Base-by-base conservation (phyloP, 768 basidiomycete species). In the Hemileccinum rubropunctum region DNA sequence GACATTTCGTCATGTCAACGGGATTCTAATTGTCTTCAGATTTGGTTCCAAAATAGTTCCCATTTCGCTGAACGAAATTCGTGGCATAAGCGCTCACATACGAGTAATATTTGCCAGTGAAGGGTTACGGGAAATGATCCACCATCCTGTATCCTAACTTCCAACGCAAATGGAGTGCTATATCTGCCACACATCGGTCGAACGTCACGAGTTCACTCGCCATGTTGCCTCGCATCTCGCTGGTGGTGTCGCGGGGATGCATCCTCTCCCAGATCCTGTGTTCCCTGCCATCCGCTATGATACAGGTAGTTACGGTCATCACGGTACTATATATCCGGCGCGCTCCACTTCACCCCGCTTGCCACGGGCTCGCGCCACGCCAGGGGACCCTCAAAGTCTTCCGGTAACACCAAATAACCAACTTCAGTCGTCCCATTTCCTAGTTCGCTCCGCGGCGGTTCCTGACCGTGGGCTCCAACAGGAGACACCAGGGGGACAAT, bases 121-220 rank as follows among this genome's bases (percentile, higher is more conserved):
- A 36, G 21, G 14, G n/a, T 7, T 33, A 13, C 10, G n/a, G 3
- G 15, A 15, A 17, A 14, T 10, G 20, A 7, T 6, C 38, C 23
- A 23, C 32, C 27, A 23, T 20, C 27, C 33, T n/a, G 7, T 15
- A 17, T 33, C 48, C 17, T 33, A 28, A 17, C 17, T 20, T 14
- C 39, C 23, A 27, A 30, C 3, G 3, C 18, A 27, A 38, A 56
- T 64, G 51, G 27, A 50, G 54, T 63, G 61, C 13, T 42, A 50
- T 42, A 47, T 62, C 34, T 65, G 61, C 35, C 39, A 45, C 23
- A 12, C 35, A 15, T 6, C n/a, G 15, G n/a, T 63, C 36, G 3
- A 44, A 33, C 57, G 28, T 9, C 18, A 51, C 35, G 42, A 64
- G n/a, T 59, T 51, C 32, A 38, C 23, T 9, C 43, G 7, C 12